phyloP scores from a whole-genome alignment of 2,329 filamentous ascomycete species.

The Cercospora brassicicola region DNA sequence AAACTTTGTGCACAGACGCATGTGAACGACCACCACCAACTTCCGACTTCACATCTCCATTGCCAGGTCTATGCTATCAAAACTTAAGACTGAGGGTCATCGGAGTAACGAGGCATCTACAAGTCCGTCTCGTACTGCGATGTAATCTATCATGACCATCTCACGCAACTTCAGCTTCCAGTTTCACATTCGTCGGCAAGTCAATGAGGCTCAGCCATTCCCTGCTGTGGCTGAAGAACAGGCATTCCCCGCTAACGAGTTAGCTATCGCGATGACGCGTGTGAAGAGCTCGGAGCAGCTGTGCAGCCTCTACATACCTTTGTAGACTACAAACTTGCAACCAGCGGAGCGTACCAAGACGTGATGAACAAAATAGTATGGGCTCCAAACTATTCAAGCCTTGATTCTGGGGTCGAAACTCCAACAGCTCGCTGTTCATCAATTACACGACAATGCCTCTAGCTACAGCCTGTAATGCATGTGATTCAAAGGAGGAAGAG shows the following conservation, averaged over 20 bases:
- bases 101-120: too few species aligned
- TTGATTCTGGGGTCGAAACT: too few species aligned
- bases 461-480: too few species aligned
- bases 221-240: background rate
- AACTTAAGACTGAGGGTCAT: background rate
- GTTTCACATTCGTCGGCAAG: background rate
- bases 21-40: background rate
- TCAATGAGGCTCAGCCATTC: background rate
- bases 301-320: background rate
- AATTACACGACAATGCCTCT: too few species aligned
- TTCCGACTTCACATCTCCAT: background rate
- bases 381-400: too few species aligned
- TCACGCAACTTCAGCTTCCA: background rate
- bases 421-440: too few species aligned
- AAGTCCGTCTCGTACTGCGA: background rate
- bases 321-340: too few species aligned
- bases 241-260: background rate
- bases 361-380: too few species aligned
- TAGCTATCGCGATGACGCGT: background rate
- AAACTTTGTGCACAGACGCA: constrained; percentile 3
- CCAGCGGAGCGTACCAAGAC: too few species aligned
- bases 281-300: background rate
- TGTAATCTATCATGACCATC: background rate
- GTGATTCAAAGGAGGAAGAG: too few species aligned
- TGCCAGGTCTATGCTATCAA: background rate